A percentile compares a stretch with the other conserved stretches of the same genome.
Conservation (phyloP, 768 basidiomycete species). For the Guyanaporus albipodus region DNA sequence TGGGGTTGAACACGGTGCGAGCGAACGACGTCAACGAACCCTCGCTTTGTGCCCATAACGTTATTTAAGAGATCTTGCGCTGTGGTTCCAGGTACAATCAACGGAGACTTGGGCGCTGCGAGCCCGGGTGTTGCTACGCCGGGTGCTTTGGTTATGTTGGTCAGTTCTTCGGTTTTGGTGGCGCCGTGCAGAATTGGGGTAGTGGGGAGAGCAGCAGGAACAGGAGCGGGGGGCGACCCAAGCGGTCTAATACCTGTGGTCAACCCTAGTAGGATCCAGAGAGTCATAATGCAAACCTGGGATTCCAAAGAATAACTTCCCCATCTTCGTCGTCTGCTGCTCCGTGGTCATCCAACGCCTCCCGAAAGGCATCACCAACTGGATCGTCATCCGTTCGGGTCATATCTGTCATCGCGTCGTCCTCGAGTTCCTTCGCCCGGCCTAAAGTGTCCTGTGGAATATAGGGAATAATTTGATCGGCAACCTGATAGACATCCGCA, state of each 20-base stretch:
- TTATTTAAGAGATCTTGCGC: slow-evolving; percentile 65
- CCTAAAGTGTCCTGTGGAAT: neutral
- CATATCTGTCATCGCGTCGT: slow-evolving; percentile 62
- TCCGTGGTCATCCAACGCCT: slow-evolving; percentile 39
- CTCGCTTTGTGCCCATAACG: slow-evolving; percentile 22
- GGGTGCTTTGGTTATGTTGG: neutral
- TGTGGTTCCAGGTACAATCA: slow-evolving; percentile 41
- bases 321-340: slow-evolving; percentile 42
- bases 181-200: slow-evolving; percentile 13
- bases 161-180: slow-evolving; percentile 5
- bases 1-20: slow-evolving; percentile 32
- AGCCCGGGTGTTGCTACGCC: slow-evolving; percentile 17
- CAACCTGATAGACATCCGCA: neutral
- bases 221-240: slow-evolving; percentile 16
- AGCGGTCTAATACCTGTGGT: slow-evolving; percentile 11
- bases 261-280: slow-evolving; percentile 3
- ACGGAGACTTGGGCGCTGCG: slow-evolving; percentile 24
- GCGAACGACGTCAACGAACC: slow-evolving; percentile 15
- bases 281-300: slow-evolving; percentile 40
- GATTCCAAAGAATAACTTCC: slow-evolving; percentile 76
- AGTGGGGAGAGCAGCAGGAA: slow-evolving; percentile 14
- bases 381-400: slow-evolving; percentile 75
- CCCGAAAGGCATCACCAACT: slow-evolving; percentile 62
- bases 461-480: slow-evolving; percentile 18
- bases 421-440: slow-evolving; percentile 37